phyloP scores from a whole-genome alignment of 192 early-diverging fungal genomes.

The Podila minutissima region DNA sequence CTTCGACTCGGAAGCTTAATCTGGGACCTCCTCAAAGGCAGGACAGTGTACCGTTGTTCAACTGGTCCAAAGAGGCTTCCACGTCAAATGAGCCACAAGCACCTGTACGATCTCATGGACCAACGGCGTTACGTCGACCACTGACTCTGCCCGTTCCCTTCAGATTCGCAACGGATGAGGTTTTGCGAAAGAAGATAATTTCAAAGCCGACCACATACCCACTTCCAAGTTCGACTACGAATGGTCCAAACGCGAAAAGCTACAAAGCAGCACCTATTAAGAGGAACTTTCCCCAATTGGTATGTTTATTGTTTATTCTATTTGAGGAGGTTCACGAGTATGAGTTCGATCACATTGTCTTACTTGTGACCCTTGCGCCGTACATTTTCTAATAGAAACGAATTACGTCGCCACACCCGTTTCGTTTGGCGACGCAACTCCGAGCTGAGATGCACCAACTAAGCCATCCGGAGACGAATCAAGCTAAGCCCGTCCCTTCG shows the following conservation, averaged over 20 bases:
- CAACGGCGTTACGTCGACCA: background rate
- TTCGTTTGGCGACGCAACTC: slow-evolving; percentile 24
- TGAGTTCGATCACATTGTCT: background rate
- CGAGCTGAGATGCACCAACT: slow-evolving; percentile 22
- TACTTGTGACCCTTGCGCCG: background rate
- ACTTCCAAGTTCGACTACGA: too few relatives aligned
- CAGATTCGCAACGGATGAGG: slow-evolving; percentile 29
- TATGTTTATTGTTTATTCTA: too few relatives aligned
- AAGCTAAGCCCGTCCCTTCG: background rate
- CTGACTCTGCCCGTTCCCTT: slow-evolving; percentile 21
- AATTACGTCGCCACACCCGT: slow-evolving; percentile 22
- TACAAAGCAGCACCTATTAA: too few relatives aligned
- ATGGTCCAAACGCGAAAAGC: too few relatives aligned
- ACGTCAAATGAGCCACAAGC: background rate
- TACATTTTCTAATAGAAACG: slow-evolving; percentile 15
- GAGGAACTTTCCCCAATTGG: too few relatives aligned
- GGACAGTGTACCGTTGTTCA: background rate
- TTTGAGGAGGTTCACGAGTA: background rate
- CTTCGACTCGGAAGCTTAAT: background rate
- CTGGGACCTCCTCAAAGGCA: slow-evolving; percentile 16
- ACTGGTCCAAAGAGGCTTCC: background rate
- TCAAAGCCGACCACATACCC: too few relatives aligned
- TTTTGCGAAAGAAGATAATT: slow-evolving; percentile 7
- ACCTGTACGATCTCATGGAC: background rate
- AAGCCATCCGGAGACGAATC: background rate